Evolutionary conservation across 2,329 filamentous ascomycete genomes (phyloP), one percentile per base, ranked within the genome.

Genomic region (Clonostachys chloroleuca): DNA sequence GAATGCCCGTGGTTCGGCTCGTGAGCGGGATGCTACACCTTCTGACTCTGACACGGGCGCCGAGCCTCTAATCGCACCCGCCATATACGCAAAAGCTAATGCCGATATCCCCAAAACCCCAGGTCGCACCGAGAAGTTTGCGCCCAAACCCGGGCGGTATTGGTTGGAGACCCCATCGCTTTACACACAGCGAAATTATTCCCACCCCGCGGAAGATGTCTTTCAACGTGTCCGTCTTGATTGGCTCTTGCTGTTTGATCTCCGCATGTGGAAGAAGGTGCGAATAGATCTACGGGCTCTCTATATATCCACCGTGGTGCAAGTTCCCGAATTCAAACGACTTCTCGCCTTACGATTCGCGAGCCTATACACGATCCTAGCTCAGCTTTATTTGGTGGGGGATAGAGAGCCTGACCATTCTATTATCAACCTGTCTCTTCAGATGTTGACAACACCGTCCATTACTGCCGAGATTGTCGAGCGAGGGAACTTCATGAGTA

Each of bases 331-430:
- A 61, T 99, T 99, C 78, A 99, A 99, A 70, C 85, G 92, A 17
- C 83, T 99, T 10, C 75, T 99, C 47, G 92, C 92, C 3, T 74
- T 99, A 40, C 83, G 94, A n/a, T 95, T 99, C 63, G 90, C 95
- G 46, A 92, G 91, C 1, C 76, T 99, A 4, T 99, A 99, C 67
- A 97, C 94, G 2, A 89, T 88, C 3, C 72, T 99, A 43, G 92
- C 94, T 6, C 92, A 99, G 63, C 74, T 99, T 5, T 99, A 97
- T 63, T 80, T 99, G 33, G 94, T 99, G 54, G 92, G 92, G 13
- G 94, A 99, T 61, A 80, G 94, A 53, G 94, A 99, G 64, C 94
- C 94, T 3, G 94, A 99, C 60, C 92, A 97, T 66, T 97, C 92
- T 12, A 97, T 99, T 61, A 96, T 99, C 74, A 96, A 96, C 61